Evolutionary conservation across 106 monocot species (phyloP), one percentile per base, ranked within the genome.

Genomic region (Agapanthus africanus): DNA sequence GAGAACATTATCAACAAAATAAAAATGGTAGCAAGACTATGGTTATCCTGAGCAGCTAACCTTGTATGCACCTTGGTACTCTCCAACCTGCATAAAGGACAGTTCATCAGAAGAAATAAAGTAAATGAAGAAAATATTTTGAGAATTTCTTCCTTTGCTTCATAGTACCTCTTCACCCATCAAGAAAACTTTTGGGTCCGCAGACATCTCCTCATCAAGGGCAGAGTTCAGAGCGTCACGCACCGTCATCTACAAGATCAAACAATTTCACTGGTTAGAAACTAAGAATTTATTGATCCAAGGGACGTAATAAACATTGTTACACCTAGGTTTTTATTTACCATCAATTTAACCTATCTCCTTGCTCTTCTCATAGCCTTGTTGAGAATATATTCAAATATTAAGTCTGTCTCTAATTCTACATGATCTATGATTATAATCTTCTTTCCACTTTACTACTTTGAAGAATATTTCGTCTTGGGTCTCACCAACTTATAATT

Each of bases 41-140:
- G n/a, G n/a, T n/a, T n/a, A 33, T 50, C 31, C 16, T 40, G 49
- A 76, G n/a, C 11, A 30, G 28, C 76, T 75, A 35, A 88, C 93
- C 90, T 99, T 99, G 70, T 99, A 99, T 38, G 99, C 99, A 69
- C 99, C 99, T 78, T 99, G 93, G 66, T 93, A 99, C 70, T 99
- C 99, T 25, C 99, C 99, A 74, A 99, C 99, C 97, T 99, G 65
- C 41, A 78, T 63, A 46, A 32, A 39, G 42, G 56, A 25, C 7
- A 11, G 36, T 19, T 3, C 6, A 59, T 75, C 32, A 73, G 59
- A 34, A 35, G 59, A 75, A 51, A 60, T 65, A 72, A 50, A 37
- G 19, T 30, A 36, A 44, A 36, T 26, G 47, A 56, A 41, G 37
- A 33, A 19, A 54, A n/a, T n/a, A 68, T 2, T 49, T n/a, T 14